A percentile compares a stretch with the other conserved stretches of the same genome.
phyloP scores from a whole-genome alignment of 352 stramenopile genomes.

The Pythium vanterpoolii region DNA sequence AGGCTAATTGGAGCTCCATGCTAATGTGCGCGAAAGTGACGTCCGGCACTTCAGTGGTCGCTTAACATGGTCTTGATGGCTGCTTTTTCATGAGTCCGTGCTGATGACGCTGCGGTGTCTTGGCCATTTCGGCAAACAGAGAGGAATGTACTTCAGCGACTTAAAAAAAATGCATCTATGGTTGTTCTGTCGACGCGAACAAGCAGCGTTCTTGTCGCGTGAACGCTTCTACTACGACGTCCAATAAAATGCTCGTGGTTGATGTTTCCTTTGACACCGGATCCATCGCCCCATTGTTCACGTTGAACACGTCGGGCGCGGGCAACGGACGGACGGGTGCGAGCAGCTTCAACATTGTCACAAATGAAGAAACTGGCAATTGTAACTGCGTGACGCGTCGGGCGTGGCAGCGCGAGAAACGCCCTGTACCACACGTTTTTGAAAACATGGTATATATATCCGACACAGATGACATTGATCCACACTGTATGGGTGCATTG shows the following conservation, averaged over 20 bases:
- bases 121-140: too few relatives aligned
- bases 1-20: background rate
- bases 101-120: slow-evolving; percentile 5
- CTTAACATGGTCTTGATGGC: slow-evolving; percentile 3
- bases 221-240: background rate
- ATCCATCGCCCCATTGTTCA: too few relatives aligned
- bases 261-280: too few relatives aligned
- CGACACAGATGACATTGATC: too few relatives aligned
- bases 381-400: slow-evolving; percentile 14
- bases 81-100: slow-evolving; percentile 3
- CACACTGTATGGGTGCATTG: too few relatives aligned
- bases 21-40: background rate
- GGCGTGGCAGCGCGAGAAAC: slow-evolving; percentile 22
- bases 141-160: too few relatives aligned
- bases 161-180: too few relatives aligned
- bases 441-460: slow-evolving; percentile 3
- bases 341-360: slow-evolving; percentile 23
- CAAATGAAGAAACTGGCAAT: slow-evolving; percentile 10
- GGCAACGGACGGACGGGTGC: background rate
- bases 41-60: slow-evolving; percentile 9
- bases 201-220: background rate
- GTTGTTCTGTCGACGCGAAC: background rate
- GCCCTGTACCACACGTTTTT: background rate
- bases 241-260: too few relatives aligned
- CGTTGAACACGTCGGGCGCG: slow-evolving; percentile 3